A percentile compares a stretch with the other conserved stretches of the same genome.
phyloP scores from a whole-genome alignment of 352 stramenopile genomes.

The Phytopythium montanum region DNA sequence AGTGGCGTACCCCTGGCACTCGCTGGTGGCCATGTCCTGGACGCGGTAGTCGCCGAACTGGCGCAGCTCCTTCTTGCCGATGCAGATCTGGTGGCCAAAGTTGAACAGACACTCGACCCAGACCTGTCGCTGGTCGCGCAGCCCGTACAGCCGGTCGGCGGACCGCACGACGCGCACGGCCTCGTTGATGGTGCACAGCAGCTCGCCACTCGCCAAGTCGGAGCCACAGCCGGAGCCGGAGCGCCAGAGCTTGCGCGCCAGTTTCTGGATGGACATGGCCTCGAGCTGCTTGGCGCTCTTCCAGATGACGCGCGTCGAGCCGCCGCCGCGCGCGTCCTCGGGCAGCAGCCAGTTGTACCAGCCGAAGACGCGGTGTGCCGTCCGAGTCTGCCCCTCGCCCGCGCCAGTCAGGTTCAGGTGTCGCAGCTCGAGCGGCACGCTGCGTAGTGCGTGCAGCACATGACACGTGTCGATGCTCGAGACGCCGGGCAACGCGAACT shows the following conservation, averaged over 20 bases:
- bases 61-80: constrained; percentile 37
- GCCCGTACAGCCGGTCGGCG: constrained; percentile 16
- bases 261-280: constrained; percentile 20
- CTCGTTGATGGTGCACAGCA: constrained; percentile 32
- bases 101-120: constrained; percentile 48
- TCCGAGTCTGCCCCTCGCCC: constrained; percentile 10
- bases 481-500: constrained; percentile 32
- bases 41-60: constrained; percentile 28
- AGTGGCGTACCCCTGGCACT: constrained; percentile 22
- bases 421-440: constrained; percentile 33
- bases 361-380: constrained; percentile 25
- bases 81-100: constrained; percentile 32
- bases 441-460: constrained; percentile 29
- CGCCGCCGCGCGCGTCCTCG: constrained; percentile 16
- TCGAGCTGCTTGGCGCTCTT: constrained; percentile 41
- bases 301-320: constrained; percentile 29
- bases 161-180: constrained; percentile 28
- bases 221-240: background rate
- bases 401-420: constrained; percentile 22
- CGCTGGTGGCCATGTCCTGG: constrained; percentile 19
- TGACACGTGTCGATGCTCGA: constrained; percentile 31
- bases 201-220: constrained; percentile 4
- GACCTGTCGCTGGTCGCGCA: constrained; percentile 19
- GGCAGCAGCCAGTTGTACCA: constrained; percentile 38
- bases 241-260: constrained; percentile 36